Base-by-base conservation (phyloP, 2,329 filamentous ascomycete genomes). In the Ophiostoma angusticollis region DNA sequence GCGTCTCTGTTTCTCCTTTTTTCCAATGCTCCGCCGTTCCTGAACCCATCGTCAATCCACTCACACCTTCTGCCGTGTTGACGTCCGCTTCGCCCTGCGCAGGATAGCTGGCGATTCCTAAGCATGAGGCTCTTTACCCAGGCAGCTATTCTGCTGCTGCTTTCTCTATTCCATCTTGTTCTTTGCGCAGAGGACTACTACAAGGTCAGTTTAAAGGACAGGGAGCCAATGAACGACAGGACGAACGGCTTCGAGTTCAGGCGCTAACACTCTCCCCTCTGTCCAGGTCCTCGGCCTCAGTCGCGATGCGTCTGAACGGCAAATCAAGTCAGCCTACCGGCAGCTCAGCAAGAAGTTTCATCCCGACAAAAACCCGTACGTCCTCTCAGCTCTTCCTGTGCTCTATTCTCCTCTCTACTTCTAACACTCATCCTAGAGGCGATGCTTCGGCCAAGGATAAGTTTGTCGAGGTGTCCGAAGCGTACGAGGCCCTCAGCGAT, bases 361-460 rank as follows among this genome's bases (percentile, higher is more conserved):
- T 56, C 91, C 91, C 4, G 91, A 98, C 62, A 98, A 98, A 72
- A 96, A 96, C 53, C 86, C 89, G 80, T 91, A 72, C 52, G 81
- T 64, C 13, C 18, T 6, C 29, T 11, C 14, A 39, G 31, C 36
- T 40, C 32, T 34, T 35, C 12, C 31, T 18, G 14, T 18, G 13
- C 16, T 18, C 29, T 12, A 23, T 31, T 19, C 14, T 19, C 24
- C 1, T 14, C 27, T 4, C 30, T 12, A 28, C 8, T 39, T 14
- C 41, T 41, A 42, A 40, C 21, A 35, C 45, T 28, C 24, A 31
- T 39, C 31, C 13, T 33, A 91, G 84, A 41, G 80, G 78, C 48
- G 80, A 95, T 56, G 67, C 83, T 13, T 68, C 74, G 5, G 89
- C 87, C 25, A 78, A 89, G 49, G 73, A 87, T 57, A 94, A 89